Evolutionary conservation across 257 asterid genomes (phyloP).

Genomic region (Orobanche coerulescens): DNA sequence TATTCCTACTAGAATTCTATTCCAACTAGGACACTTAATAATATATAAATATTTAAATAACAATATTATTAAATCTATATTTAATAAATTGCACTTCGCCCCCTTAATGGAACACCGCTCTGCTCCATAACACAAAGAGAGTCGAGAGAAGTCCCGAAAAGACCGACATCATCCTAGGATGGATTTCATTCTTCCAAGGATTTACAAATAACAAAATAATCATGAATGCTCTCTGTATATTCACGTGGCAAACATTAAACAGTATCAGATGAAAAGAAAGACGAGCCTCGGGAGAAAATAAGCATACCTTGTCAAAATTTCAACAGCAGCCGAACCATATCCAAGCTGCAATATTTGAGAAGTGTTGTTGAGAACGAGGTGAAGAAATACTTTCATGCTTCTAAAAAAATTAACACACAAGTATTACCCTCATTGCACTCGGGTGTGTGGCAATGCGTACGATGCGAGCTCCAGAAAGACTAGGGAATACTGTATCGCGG

Average conservation of each 20-base stretch:
- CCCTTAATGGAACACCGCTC: too few relatives aligned
- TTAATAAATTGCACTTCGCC: too few relatives aligned
- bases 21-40: too few relatives aligned
- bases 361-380: neutral
- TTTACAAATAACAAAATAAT: too few relatives aligned
- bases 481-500: conserved; percentile 63
- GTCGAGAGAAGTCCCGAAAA: too few relatives aligned
- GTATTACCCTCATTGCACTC: conserved; percentile 83
- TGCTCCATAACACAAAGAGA: too few relatives aligned
- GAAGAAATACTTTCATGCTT: conserved; percentile 8
- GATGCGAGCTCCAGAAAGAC: conserved; percentile 92
- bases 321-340: conserved; percentile 85
- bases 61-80: too few relatives aligned
- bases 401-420: conserved; percentile 1
- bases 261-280: conserved; percentile 10
- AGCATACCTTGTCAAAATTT: conserved; percentile 64
- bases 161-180: too few relatives aligned
- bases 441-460: conserved; percentile 99
- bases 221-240: neutral
- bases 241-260: neutral
- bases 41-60: too few relatives aligned
- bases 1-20: too few relatives aligned
- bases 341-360: conserved; percentile 57
- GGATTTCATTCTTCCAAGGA: too few relatives aligned
- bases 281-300: neutral